phyloP scores from a whole-genome alignment of 2,329 filamentous ascomycete species.

The Zymoseptoria tritici region DNA sequence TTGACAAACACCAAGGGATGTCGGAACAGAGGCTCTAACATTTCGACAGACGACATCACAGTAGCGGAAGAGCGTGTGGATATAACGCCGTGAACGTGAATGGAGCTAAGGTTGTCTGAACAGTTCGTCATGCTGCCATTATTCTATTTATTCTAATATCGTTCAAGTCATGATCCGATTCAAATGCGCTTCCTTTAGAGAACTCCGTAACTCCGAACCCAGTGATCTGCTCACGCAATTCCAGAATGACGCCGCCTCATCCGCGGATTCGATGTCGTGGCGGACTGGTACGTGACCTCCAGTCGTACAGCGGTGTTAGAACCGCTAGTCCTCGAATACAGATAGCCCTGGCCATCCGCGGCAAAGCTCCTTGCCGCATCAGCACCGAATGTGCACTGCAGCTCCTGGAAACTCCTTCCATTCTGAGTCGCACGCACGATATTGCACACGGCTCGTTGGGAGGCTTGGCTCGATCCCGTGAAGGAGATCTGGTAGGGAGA shows the following conservation, averaged over 20 bases:
- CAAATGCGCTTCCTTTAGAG: background rate
- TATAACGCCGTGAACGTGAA: no score
- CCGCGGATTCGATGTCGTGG: background rate
- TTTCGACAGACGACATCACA: no score
- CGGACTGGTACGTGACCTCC: background rate
- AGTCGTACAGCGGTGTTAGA: background rate
- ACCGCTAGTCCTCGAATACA: background rate
- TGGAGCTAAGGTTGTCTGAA: no score
- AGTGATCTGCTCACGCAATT: background rate
- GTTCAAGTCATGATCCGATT: background rate
- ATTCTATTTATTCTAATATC: no score
- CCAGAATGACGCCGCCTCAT: background rate
- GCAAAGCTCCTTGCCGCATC: background rate
- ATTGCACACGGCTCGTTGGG: background rate
- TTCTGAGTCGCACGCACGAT: background rate
- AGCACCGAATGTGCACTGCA: background rate
- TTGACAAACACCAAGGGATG: no score
- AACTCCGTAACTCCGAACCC: background rate
- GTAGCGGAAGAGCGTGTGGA: no score
- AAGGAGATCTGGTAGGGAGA: background rate
- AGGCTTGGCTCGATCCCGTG: background rate
- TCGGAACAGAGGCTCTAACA: no score
- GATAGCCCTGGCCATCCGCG: background rate
- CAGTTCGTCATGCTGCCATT: no score
- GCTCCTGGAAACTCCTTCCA: background rate